A percentile compares a stretch with the other conserved stretches of the same genome.
Conservation (phyloP, 257 asterid genomes). For the Coffea eugenioides region DNA sequence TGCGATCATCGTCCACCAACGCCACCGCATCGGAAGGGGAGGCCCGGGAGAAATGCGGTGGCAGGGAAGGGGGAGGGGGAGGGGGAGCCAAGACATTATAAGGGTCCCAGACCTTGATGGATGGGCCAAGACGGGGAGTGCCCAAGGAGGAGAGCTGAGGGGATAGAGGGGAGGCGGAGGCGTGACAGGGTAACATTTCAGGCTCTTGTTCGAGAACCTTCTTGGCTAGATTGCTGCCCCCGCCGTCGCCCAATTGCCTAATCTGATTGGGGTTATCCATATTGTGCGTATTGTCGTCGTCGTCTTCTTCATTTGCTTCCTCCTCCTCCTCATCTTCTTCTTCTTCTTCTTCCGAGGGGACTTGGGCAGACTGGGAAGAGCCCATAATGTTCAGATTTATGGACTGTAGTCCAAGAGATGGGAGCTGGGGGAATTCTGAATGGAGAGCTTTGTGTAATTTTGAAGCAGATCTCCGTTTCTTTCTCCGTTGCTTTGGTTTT, state of each 20-base stretch:
- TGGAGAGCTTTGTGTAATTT: no score
- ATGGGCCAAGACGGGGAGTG: slow-evolving; percentile 79
- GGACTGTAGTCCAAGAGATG: background rate
- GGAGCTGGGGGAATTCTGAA: background rate
- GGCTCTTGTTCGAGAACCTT: slow-evolving; percentile 92
- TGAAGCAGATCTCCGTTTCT: background rate
- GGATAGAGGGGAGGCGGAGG: slow-evolving; percentile 94
- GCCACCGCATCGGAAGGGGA: slow-evolving; percentile 27
- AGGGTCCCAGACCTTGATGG: slow-evolving; percentile 97
- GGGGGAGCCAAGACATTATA: slow-evolving; percentile 88
- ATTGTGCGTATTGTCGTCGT: slow-evolving; percentile 30
- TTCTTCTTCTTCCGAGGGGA: slow-evolving; percentile 47
- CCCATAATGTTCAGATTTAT: slow-evolving; percentile 47
- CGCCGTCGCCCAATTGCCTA: slow-evolving; percentile 34
- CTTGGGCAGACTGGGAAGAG: slow-evolving; percentile 63
- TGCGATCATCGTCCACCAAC: slow-evolving; percentile 41
- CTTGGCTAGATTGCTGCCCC: slow-evolving; percentile 47
- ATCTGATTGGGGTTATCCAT: slow-evolving; percentile 13
- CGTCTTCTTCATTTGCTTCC: slow-evolving; percentile 38
- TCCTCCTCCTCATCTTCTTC: slow-evolving; percentile 32
- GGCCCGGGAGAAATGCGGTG: slow-evolving; percentile 44
- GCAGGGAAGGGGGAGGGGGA: slow-evolving; percentile 61
- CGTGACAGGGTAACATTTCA: slow-evolving; percentile 94
- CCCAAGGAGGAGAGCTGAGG: slow-evolving; percentile 90
- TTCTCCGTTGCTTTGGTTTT: no score